Evolutionary conservation across 2,329 filamentous ascomycete genomes (phyloP).

Genomic region (Arthrinium puccinioides): DNA sequence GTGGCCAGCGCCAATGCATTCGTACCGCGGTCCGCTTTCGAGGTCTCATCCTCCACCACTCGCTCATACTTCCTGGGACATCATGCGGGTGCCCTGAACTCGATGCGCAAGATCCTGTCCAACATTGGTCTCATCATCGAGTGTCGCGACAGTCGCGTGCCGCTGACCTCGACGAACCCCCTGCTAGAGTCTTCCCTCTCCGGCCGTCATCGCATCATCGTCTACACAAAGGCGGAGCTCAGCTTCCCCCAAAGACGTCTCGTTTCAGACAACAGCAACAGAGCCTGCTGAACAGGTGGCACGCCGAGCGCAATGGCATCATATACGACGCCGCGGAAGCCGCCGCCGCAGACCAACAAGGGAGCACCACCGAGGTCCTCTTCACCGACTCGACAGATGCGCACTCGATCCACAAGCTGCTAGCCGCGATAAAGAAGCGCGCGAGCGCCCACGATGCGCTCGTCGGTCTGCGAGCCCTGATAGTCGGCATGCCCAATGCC

Average conservation of each 20-base stretch:
- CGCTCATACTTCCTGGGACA: conserved; percentile 94
- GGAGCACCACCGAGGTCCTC: conserved; percentile 19
- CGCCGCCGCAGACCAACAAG: conserved; percentile 7
- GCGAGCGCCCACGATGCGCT: conserved; percentile 49
- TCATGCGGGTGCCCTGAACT: conserved; percentile 71
- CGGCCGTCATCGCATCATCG: conserved; percentile 66
- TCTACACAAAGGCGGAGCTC: conserved; percentile 88
- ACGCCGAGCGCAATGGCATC: conserved; percentile 14
- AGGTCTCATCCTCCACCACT: conserved; percentile 64
- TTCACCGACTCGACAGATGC: conserved; percentile 36
- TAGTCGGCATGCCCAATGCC: conserved; percentile 97
- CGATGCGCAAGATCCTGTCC: conserved; percentile 75
- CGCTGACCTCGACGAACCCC: conserved; percentile 83
- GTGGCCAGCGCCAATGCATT: conserved; percentile 56
- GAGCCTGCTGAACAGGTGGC: conserved; percentile 10
- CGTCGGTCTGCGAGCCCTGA: conserved; percentile 76
- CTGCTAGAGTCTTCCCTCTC: conserved; percentile 74
- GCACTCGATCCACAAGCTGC: conserved; percentile 27
- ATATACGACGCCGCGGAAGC: conserved; percentile 5
- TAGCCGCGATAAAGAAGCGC: conserved; percentile 42
- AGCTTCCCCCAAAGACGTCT: conserved; percentile 28
- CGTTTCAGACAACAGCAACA: conserved; percentile 15
- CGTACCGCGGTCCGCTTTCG: conserved; percentile 66
- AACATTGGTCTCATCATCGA: conserved; percentile 86
- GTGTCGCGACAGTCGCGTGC: conserved; percentile 88